Conservation (phyloP, 192 early-diverging fungal genomes). For the Ambispora gerdemannii region DNA sequence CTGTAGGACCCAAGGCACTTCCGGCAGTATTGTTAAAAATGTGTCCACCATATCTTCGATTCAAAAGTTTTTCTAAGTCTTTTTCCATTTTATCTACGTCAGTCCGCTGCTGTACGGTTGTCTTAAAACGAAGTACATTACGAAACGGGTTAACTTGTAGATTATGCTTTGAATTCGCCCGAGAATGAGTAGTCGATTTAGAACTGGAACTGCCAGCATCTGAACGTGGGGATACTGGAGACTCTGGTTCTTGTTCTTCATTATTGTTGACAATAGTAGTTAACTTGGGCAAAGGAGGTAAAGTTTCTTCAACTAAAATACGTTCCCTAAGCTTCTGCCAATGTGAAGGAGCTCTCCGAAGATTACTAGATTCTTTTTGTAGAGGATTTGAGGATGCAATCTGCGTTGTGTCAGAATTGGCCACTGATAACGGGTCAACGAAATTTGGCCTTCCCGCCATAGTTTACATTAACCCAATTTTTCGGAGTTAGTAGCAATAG, state of each 20-base stretch:
- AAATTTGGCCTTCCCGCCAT: no score
- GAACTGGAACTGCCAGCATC: no score
- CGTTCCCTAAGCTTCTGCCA: conserved; percentile 16
- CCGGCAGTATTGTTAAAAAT: conserved; percentile 32
- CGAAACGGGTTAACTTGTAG: conserved; percentile 24
- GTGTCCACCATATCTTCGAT: conserved; percentile 25
- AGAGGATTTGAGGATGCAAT: no score
- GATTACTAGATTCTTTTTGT: no score
- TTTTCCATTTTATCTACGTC: conserved; percentile 46
- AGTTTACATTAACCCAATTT: no score
- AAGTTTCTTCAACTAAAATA: conserved; percentile 7
- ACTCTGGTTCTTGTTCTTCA: not conserved
- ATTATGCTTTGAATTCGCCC: not conserved
- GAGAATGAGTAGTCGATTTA: not conserved
- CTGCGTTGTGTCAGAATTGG: no score
- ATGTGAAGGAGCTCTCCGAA: not conserved
- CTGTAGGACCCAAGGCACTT: conserved; percentile 27
- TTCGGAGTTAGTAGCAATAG: no score
- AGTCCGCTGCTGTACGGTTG: conserved; percentile 40
- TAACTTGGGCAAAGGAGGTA: not conserved
- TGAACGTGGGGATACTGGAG: not conserved
- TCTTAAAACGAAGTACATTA: conserved; percentile 42
- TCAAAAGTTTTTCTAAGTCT: conserved; percentile 40
- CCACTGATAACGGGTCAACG: no score
- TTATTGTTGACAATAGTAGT: not conserved